phyloP scores from a whole-genome alignment of 148 eudicot genomes.

The Agrostemma githago region DNA sequence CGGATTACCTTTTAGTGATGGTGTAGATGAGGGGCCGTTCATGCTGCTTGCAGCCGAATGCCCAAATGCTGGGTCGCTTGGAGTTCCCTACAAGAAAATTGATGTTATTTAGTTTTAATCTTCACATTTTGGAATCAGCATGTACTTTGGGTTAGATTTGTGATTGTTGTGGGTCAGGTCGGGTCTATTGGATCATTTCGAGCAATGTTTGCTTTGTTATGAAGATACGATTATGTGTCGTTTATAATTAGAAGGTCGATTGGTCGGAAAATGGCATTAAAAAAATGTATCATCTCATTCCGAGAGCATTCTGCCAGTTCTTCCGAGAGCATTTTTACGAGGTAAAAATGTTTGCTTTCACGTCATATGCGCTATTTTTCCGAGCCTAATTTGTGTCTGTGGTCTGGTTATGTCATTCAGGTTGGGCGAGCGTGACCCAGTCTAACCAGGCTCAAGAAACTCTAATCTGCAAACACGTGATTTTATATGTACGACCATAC shows the following conservation, averaged over 20 bases:
- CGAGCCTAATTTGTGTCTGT: background rate
- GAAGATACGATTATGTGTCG: background rate
- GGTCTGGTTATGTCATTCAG: background rate
- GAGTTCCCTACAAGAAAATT: constrained; percentile 24
- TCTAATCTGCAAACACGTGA: background rate
- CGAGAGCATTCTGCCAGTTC: no score
- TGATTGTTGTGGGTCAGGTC: background rate
- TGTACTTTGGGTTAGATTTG: background rate
- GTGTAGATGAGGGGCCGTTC: constrained; percentile 23
- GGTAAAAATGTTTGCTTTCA: no score
- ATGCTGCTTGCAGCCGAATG: constrained; percentile 31
- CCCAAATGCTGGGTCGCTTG: constrained; percentile 30
- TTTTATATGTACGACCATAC: background rate
- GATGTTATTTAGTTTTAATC: background rate
- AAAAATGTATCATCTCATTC: no score
- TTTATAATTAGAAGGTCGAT: background rate
- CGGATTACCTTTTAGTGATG: constrained; percentile 24
- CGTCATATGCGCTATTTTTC: background rate
- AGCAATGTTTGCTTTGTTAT: background rate
- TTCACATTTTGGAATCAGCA: background rate
- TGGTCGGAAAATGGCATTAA: no score
- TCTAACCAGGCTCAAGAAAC: background rate
- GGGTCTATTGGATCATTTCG: background rate
- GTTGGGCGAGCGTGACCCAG: background rate
- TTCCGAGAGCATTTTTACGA: no score